phyloP scores from a whole-genome alignment of 192 early-diverging fungal genomes.

The Coemansia furcata region DNA sequence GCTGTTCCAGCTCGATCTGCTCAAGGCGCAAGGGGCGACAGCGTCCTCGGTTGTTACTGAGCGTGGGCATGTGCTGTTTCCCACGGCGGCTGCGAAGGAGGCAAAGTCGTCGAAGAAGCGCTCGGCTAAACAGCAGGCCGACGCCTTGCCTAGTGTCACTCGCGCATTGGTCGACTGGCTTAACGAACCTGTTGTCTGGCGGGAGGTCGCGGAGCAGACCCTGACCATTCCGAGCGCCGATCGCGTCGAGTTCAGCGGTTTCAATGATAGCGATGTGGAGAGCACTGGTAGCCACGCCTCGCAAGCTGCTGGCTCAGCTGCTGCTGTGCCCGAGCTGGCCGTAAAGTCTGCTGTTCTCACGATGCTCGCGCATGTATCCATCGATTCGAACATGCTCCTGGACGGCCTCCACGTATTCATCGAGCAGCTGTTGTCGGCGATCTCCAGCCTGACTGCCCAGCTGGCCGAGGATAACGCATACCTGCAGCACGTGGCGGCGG shows the following conservation, averaged over 20 bases:
- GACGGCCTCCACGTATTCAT: constrained; percentile 18
- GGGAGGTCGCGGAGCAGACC: constrained; percentile 3
- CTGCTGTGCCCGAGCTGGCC: constrained; percentile 1
- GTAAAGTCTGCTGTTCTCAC: constrained; percentile 25
- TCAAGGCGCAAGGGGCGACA: background rate
- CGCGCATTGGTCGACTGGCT: constrained; percentile 31
- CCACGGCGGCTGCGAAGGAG: constrained; percentile 5
- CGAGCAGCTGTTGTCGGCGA: constrained; percentile 9
- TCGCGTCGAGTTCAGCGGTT: constrained; percentile 19
- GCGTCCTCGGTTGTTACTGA: constrained; percentile 30
- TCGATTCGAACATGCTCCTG: constrained; percentile 16
- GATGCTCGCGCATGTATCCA: constrained; percentile 23
- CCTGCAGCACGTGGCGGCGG: constrained; percentile 2
- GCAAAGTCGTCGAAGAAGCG: background rate
- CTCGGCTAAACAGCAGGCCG: background rate
- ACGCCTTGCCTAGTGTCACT: constrained; percentile 1
- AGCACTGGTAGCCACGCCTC: background rate
- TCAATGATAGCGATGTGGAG: constrained; percentile 5
- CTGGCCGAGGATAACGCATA: constrained; percentile 9
- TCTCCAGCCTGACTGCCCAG: constrained; percentile 14
- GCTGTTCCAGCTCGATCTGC: constrained; percentile 23
- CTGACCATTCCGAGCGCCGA: constrained; percentile 23
- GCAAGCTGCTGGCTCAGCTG: background rate
- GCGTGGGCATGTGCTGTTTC: constrained; percentile 42
- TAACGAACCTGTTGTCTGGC: constrained; percentile 29